These are phyloP conservation scores for Aspergillus pseudoglaucus DNA, from an alignment of 2,329 filamentous ascomycete species.

Conservation along the genomic window DNA sequence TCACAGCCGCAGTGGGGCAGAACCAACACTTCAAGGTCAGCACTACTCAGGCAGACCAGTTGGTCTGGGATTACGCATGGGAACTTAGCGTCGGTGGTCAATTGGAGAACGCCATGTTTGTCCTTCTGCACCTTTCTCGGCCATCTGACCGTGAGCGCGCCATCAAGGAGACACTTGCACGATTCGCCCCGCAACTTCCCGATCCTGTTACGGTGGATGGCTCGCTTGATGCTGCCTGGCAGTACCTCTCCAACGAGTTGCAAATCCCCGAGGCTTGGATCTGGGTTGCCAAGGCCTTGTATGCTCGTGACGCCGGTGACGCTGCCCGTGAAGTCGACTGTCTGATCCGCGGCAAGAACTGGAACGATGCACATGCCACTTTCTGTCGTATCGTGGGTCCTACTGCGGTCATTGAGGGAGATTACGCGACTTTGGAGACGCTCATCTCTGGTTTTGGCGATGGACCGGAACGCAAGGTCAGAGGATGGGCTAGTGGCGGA, in stretches of 20 bases:
- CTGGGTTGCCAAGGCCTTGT: slow-evolving; percentile 78
- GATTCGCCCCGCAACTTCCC: slow-evolving; percentile 60
- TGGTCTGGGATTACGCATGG: slow-evolving; percentile 56
- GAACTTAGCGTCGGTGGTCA: slow-evolving; percentile 50
- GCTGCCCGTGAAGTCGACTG: slow-evolving; percentile 67
- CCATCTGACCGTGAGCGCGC: slow-evolving; percentile 56
- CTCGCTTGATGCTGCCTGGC: slow-evolving; percentile 44
- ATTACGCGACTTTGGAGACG: slow-evolving; percentile 63
- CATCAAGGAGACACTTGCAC: slow-evolving; percentile 66
- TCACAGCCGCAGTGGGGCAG: slow-evolving; percentile 42
- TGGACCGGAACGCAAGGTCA: slow-evolving; percentile 54
- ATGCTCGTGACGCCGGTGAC: slow-evolving; percentile 68
- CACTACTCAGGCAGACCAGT: slow-evolving; percentile 57
- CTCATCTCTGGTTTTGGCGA: slow-evolving; percentile 66
- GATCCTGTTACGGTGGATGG: slow-evolving; percentile 49
- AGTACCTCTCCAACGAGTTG: slow-evolving; percentile 56
- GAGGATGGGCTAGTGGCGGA: slow-evolving; percentile 72
- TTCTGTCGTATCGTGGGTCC: slow-evolving; percentile 78
- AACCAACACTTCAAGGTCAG: slow-evolving; percentile 48
- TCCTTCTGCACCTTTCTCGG: slow-evolving; percentile 68
- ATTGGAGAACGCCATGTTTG: slow-evolving; percentile 67
- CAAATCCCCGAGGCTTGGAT: slow-evolving; percentile 72
- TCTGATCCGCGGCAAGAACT: slow-evolving; percentile 69
- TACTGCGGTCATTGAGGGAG: slow-evolving; percentile 69
- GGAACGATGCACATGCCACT: slow-evolving; percentile 75